Percentiles rank a stretch among this genome's conserved stretches.
Conservation (phyloP, 306 rosid genomes). For the Boehmeria nivea region DNA sequence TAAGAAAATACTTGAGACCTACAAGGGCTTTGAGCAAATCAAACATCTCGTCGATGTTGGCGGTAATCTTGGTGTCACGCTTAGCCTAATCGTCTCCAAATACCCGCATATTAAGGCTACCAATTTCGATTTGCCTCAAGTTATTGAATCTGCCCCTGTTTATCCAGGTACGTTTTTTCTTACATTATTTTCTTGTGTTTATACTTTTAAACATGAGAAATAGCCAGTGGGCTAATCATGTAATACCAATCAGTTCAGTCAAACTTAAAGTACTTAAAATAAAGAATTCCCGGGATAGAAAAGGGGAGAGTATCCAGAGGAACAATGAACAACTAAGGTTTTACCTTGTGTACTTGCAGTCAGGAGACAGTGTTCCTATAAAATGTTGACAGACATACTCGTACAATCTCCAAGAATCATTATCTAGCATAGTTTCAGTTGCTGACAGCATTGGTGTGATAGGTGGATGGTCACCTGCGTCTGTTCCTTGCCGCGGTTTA, state of each 20-base stretch:
- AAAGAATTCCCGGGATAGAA: too few species aligned
- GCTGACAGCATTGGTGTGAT: conserved; percentile 83
- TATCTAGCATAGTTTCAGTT: conserved; percentile 72
- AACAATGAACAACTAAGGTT: conserved; percentile 15
- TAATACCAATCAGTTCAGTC: too few species aligned
- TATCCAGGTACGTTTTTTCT: conserved; percentile 55
- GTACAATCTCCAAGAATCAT: conserved; percentile 88
- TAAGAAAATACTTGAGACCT: conserved; percentile 32
- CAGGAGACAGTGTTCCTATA: conserved; percentile 84
- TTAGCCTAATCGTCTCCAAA: conserved; percentile 43
- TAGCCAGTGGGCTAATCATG: too few species aligned
- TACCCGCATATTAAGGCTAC: conserved; percentile 46
- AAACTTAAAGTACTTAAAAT: too few species aligned
- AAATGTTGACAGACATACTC: conserved; percentile 88
- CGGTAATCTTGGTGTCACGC: conserved; percentile 46
- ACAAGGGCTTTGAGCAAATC: conserved; percentile 38
- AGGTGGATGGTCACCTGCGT: conserved; percentile 97
- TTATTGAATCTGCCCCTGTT: conserved; percentile 35
- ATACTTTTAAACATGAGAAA: too few species aligned
- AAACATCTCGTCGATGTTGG: conserved; percentile 55
- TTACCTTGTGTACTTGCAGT: conserved; percentile 87
- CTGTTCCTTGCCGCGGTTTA: conserved; percentile 74
- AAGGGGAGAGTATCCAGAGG: conserved; percentile 15
- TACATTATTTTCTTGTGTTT: too few species aligned
- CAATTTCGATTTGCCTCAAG: conserved; percentile 44